Evolutionary conservation across 2,329 filamentous ascomycete genomes (phyloP).

Genomic region (Penicillium sp.): DNA sequence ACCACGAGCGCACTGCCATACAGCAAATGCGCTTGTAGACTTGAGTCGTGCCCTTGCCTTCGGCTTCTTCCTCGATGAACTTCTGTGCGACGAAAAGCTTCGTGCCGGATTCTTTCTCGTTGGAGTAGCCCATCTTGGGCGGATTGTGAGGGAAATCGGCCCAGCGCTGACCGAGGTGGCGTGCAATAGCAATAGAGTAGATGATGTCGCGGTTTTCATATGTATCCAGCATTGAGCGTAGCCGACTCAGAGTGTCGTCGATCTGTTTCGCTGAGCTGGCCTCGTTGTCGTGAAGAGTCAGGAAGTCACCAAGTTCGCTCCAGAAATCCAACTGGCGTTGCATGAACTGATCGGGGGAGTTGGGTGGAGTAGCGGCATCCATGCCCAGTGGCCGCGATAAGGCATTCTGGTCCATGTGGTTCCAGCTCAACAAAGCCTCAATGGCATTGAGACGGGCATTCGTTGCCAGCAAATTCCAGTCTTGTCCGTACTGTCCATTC

Average conservation of each 20-base stretch:
- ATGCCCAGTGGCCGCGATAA: slow-evolving; percentile 44
- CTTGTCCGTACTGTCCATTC: slow-evolving; percentile 39
- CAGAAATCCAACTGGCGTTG: slow-evolving; percentile 75
- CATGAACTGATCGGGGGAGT: slow-evolving; percentile 52
- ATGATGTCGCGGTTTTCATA: slow-evolving; percentile 86
- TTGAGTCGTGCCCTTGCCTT: slow-evolving; percentile 69
- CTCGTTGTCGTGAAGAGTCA: slow-evolving; percentile 63
- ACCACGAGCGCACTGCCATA: slow-evolving; percentile 61
- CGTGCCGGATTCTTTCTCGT: slow-evolving; percentile 65
- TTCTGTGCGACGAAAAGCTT: slow-evolving; percentile 67
- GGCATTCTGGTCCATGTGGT: slow-evolving; percentile 56
- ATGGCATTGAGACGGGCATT: slow-evolving; percentile 71
- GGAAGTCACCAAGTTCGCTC: slow-evolving; percentile 71
- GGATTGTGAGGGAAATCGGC: slow-evolving; percentile 58
- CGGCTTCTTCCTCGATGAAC: slow-evolving; percentile 65
- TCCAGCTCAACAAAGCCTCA: slow-evolving; percentile 72
- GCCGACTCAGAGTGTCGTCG: slow-evolving; percentile 62
- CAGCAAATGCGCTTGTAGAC: slow-evolving; percentile 69
- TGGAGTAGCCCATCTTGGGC: slow-evolving; percentile 56
- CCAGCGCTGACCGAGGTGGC: slow-evolving; percentile 68
- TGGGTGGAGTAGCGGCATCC: slow-evolving; percentile 35
- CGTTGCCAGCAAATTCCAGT: slow-evolving; percentile 63
- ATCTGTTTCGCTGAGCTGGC: slow-evolving; percentile 55
- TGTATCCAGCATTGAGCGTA: slow-evolving; percentile 71
- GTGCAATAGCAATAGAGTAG: slow-evolving; percentile 80